These are phyloP conservation scores for Neoboletus magnificus DNA, from an alignment of 768 basidiomycete genomes.

Conservation along the genomic window DNA sequence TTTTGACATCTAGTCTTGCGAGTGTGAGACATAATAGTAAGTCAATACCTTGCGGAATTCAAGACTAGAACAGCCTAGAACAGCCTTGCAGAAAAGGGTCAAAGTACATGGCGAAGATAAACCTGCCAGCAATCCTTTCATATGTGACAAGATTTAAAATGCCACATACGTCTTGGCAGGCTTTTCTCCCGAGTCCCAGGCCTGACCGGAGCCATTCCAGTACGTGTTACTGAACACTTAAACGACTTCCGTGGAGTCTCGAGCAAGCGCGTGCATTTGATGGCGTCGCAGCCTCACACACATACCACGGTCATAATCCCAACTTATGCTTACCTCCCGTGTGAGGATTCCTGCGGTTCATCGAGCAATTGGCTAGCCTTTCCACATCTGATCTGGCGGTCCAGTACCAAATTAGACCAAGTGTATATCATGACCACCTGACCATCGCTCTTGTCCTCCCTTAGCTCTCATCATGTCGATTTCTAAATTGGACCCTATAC, in stretches of 20 bases:
- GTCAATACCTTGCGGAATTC: neutral
- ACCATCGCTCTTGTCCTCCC: neutral
- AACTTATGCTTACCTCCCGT: neutral
- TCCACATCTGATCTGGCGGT: neutral
- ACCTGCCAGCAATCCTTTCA: neutral
- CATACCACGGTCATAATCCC: neutral
- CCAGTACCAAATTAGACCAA: constrained; percentile 1
- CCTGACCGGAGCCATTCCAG: neutral
- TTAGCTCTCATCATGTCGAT: constrained; percentile 11
- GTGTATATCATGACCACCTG: neutral
- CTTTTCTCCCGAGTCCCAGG: neutral
- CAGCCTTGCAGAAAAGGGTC: neutral
- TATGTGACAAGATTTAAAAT: neutral
- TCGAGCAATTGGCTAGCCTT: neutral
- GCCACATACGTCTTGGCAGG: neutral
- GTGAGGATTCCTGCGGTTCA: neutral
- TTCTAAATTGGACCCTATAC: neutral
- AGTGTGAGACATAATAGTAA: too few species aligned
- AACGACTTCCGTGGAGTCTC: neutral
- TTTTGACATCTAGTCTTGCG: neutral
- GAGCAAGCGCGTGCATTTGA: neutral
- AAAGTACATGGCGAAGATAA: neutral
- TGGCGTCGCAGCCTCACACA: neutral
- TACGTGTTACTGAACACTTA: neutral
- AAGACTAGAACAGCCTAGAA: neutral